Evolutionary conservation across 1,139 yeast species (phyloP).

Genomic region (Kodamaea derodonti): DNA sequence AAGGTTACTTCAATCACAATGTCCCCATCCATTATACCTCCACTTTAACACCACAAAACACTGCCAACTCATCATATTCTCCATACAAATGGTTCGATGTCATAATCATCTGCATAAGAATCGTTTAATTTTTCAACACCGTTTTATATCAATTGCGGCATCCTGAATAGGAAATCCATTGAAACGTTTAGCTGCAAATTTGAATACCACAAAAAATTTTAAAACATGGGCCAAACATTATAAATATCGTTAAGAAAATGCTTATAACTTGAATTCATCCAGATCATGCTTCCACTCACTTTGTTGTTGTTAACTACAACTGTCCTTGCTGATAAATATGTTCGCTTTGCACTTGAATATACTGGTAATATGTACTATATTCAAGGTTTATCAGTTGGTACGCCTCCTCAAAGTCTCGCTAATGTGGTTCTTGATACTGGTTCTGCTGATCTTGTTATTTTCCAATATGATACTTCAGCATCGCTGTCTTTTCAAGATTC

Average conservation of each 20-base stretch:
- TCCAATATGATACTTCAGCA: constrained; percentile 8
- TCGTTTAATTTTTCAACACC: no score
- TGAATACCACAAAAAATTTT: background rate
- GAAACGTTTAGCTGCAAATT: constrained; percentile 6
- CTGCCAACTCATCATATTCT: no score
- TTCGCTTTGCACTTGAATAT: constrained; percentile 3
- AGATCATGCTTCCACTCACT: no score
- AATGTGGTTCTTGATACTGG: constrained; percentile 21
- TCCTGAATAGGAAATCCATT: constrained; percentile 4
- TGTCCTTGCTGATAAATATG: constrained; percentile 4
- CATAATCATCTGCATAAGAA: no score
- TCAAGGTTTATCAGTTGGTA: constrained; percentile 15
- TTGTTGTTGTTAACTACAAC: no score
- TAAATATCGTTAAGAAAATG: no score
- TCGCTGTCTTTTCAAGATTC: constrained; percentile 13
- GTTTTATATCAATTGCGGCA: constrained; percentile 1
- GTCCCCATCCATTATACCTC: no score
- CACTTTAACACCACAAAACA: no score
- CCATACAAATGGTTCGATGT: no score
- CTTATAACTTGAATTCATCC: no score
- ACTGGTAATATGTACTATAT: constrained; percentile 9
- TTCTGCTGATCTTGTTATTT: constrained; percentile 19
- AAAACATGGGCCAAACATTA: no score
- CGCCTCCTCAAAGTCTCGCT: constrained; percentile 14
- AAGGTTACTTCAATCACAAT: no score